phyloP scores from a whole-genome alignment of 2,329 filamentous ascomycete species.

The Teratosphaeria nubilosa region DNA sequence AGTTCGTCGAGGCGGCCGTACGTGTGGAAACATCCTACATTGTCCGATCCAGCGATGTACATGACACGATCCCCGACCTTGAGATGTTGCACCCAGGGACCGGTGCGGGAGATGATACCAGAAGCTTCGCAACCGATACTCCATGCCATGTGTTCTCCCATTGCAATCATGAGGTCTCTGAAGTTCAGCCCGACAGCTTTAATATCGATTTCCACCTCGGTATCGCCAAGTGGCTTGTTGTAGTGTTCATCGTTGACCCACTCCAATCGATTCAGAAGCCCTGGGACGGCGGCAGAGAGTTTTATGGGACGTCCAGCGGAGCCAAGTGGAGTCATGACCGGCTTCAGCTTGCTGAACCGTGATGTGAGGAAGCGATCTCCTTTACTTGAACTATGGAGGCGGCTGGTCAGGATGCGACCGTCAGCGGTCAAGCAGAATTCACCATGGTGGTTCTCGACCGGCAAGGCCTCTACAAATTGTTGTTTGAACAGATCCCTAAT shows the following conservation, averaged over 20 bases:
- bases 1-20: neutral
- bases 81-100: neutral
- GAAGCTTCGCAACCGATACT: neutral
- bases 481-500: neutral
- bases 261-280: slow-evolving; percentile 12
- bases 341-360: neutral
- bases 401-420: neutral
- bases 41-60: neutral
- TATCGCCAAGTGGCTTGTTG: slow-evolving; percentile 5
- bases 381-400: neutral
- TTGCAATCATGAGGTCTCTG: slow-evolving; percentile 10
- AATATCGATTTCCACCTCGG: slow-evolving; percentile 13
- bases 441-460: neutral
- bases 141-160: slow-evolving; percentile 3
- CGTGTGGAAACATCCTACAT: neutral
- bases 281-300: slow-evolving; percentile 3
- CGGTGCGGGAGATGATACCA: neutral
- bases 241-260: slow-evolving; percentile 10
- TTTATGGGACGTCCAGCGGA: slow-evolving; percentile 4
- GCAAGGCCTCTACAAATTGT: neutral
- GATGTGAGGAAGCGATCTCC: neutral
- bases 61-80: neutral
- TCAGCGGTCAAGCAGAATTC: neutral
- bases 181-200: slow-evolving; percentile 14
- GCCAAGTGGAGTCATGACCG: slow-evolving; percentile 2